phyloP scores from a whole-genome alignment of 345 rosid genomes.

The Melastoma malabathricum region DNA sequence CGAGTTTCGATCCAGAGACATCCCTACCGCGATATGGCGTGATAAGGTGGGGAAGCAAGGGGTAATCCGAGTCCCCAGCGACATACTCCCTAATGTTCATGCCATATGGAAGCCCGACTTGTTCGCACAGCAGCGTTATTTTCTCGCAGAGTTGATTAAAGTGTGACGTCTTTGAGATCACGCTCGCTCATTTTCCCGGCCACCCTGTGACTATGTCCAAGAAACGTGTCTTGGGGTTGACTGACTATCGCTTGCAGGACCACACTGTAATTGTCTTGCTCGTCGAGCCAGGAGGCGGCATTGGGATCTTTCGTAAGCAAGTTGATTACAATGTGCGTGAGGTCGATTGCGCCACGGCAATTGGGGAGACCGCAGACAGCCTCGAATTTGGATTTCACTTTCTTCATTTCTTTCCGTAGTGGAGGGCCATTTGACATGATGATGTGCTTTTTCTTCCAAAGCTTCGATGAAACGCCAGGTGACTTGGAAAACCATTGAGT shows the following conservation, averaged over 20 bases:
- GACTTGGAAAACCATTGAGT: conserved; percentile 48
- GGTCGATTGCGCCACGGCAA: conserved; percentile 48
- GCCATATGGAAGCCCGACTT: conserved; percentile 22
- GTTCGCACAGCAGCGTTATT: conserved; percentile 34
- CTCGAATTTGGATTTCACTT: conserved; percentile 42
- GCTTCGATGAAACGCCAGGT: conserved; percentile 62
- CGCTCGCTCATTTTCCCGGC: conserved; percentile 47
- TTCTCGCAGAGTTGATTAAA: conserved; percentile 33
- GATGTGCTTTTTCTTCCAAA: conserved; percentile 45
- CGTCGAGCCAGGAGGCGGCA: conserved; percentile 38
- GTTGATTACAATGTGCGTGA: conserved; percentile 43
- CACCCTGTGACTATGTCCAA: conserved; percentile 56
- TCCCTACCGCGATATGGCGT: conserved; percentile 36
- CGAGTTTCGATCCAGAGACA: conserved; percentile 17
- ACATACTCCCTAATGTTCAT: conserved; percentile 42
- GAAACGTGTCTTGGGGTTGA: conserved; percentile 47
- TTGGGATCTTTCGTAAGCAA: conserved; percentile 35
- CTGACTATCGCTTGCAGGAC: conserved; percentile 49
- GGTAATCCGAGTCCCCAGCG: conserved; percentile 45
- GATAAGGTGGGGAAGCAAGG: conserved; percentile 43
- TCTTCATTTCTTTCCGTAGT: conserved; percentile 19
- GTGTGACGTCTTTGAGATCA: conserved; percentile 31
- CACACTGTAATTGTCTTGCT: conserved; percentile 47
- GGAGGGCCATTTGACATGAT: conserved; percentile 48
- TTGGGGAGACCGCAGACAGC: conserved; percentile 43